These are phyloP conservation scores for Penicillium waksmanii DNA, from an alignment of 495 filamentous ascomycete species.

Conservation along the genomic window DNA sequence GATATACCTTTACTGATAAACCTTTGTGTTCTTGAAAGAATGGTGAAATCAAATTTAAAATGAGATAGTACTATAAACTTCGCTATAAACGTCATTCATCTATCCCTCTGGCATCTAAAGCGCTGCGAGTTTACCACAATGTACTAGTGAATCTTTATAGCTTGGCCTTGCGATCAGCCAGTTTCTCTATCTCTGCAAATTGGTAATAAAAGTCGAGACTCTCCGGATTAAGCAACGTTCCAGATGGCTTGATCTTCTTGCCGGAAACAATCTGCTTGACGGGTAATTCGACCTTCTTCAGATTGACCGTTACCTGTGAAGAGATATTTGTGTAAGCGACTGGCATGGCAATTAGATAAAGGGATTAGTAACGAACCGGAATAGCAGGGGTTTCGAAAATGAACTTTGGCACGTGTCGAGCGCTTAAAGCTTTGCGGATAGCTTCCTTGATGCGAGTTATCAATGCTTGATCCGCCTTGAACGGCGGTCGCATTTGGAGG, in stretches of 20 bases:
- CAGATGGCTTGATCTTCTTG: conserved; percentile 70
- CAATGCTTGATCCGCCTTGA: conserved; percentile 53
- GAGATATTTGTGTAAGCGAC: conserved; percentile 6
- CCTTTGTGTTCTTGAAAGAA: neutral
- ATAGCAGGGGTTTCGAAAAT: conserved; percentile 78
- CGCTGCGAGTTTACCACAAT: no score
- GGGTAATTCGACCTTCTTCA: conserved; percentile 81
- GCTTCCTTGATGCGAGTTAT: conserved; percentile 61
- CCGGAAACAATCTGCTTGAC: conserved; percentile 83
- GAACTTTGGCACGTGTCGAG: conserved; percentile 73
- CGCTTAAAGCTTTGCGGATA: conserved; percentile 64
- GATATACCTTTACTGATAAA: neutral
- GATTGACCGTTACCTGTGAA: conserved; percentile 70
- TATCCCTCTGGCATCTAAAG: no score
- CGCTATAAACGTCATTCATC: no score
- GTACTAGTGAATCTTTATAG: neutral
- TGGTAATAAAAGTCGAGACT: conserved; percentile 77
- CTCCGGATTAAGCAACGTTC: conserved; percentile 73
- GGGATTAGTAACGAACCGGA: conserved; percentile 57
- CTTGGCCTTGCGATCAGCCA: conserved; percentile 32
- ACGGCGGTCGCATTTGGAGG: conserved; percentile 65
- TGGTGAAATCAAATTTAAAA: neutral
- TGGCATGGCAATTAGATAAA: neutral
- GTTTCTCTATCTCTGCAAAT: conserved; percentile 74
- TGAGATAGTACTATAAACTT: no score